Evolutionary conservation across 176 grass and related monocot genomes (phyloP), one percentile per base, ranked within the genome.

Genomic region (Cenchrus purpureus): DNA sequence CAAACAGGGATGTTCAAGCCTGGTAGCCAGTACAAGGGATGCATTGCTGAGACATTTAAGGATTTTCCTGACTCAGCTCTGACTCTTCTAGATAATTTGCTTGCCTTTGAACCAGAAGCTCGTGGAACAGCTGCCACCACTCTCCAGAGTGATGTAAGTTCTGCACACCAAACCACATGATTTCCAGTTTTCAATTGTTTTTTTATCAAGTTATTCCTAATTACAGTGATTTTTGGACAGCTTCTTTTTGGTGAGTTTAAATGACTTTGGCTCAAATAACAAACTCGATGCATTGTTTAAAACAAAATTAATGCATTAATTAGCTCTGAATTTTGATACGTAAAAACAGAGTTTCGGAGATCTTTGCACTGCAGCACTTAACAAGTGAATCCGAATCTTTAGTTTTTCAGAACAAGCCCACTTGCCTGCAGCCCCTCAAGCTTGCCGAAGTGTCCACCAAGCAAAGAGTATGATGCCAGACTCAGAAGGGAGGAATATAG

Each of bases 1-100:
- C 87, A 95, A 59, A 87, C 91, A 28, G 94, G 93, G 73, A 90
- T 89, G 71, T 98, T 98, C 80, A 98, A 93, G 65, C 93, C 95
- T n/a, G 78, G 75, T 4, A 67, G 50, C 63, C 85, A 90, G 13
- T 98, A 98, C 65, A 90, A 13, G 29, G 49, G 87, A 40, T 88
- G 87, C 77, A 76, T 98, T 74, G 77, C 91, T 2, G 95, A 95
- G 52, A 87, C 84, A 29, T 95, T 98, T 51, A 95, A 98, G 82
- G 91, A 92, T 72, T 93, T 95, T 52, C 83, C 89, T 34, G 22
- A 52, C 17, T 78, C 87, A 86, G 89, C 92, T 88, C 67, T 95
- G 72, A 10, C 28, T 89, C 83, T 98, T 67, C 65, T 98, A 8
- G 89, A 93, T 76, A 87, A 55, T 29, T 91, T 98, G 76, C 91